Evolutionary conservation across 257 asterid species (phyloP).

Genomic region (Nicotiana otophora): DNA sequence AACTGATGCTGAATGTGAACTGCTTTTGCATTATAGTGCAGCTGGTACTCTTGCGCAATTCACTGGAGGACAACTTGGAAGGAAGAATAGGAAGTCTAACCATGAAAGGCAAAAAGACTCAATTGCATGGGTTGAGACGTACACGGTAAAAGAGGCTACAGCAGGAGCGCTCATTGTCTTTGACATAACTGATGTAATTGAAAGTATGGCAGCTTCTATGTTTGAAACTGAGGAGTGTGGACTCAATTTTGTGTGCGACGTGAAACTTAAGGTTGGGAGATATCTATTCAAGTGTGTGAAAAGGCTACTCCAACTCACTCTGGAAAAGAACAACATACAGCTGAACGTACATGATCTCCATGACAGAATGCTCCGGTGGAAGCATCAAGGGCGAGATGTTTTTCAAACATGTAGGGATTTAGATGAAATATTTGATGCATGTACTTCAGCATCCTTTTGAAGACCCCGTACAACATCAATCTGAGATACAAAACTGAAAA

Average conservation of each 20-base stretch:
- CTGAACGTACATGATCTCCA: constrained; percentile 48
- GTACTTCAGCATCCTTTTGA: constrained; percentile 16
- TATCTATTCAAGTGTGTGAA: constrained; percentile 54
- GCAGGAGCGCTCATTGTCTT: constrained; percentile 58
- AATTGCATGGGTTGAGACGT: constrained; percentile 29
- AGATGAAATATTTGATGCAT: constrained; percentile 34
- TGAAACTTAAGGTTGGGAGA: constrained; percentile 42
- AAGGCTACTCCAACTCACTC: constrained; percentile 37
- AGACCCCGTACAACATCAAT: not conserved
- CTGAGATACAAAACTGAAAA: not conserved
- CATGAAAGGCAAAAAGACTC: constrained; percentile 15
- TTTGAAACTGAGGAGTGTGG: constrained; percentile 58
- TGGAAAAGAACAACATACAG: constrained; percentile 20
- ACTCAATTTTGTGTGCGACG: constrained; percentile 30
- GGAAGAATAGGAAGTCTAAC: constrained; percentile 32
- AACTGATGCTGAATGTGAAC: constrained; percentile 39
- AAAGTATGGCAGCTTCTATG: constrained; percentile 35
- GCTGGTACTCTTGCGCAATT: constrained; percentile 38
- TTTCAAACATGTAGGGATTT: constrained; percentile 36
- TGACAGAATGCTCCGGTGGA: constrained; percentile 48
- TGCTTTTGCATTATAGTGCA: constrained; percentile 68
- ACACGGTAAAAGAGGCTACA: constrained; percentile 44
- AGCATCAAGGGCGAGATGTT: constrained; percentile 43
- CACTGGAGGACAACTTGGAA: constrained; percentile 24
- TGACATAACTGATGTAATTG: constrained; percentile 46